Percentiles rank a stretch among this genome's conserved stretches.
Conservation (phyloP, 108 stramenopile species). For the Nannochloropsis salina region DNA sequence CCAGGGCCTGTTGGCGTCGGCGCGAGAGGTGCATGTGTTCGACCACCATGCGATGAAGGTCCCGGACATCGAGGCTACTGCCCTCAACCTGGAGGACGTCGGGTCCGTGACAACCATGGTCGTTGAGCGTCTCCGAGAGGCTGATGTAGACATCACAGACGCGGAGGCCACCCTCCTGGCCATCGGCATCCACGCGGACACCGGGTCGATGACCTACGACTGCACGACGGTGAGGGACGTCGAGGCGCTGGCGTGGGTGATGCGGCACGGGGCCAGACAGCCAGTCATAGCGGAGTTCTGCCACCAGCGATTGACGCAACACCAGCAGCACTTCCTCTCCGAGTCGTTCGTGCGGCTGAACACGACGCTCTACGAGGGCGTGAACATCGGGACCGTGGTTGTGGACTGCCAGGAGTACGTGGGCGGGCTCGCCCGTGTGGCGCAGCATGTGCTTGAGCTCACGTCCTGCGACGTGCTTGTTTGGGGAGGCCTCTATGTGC, state of each 20-base stretch:
- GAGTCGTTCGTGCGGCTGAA: conserved; percentile 71
- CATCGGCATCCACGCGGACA: conserved; percentile 85
- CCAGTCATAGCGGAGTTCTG: conserved; percentile 76
- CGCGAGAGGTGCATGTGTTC: conserved; percentile 72
- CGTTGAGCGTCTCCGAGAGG: conserved; percentile 64
- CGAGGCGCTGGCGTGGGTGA: conserved; percentile 74
- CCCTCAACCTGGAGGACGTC: conserved; percentile 67
- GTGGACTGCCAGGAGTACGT: conserved; percentile 75
- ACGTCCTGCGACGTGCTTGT: conserved; percentile 78
- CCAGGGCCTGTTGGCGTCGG: conserved; percentile 62
- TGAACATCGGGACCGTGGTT: conserved; percentile 40
- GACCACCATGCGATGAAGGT: conserved; percentile 85
- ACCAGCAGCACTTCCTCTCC: conserved; percentile 76
- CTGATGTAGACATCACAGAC: conserved; percentile 60
- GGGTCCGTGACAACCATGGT: conserved; percentile 79
- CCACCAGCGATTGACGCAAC: conserved; percentile 59
- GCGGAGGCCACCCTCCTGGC: conserved; percentile 83
- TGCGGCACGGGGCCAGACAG: conserved; percentile 79
- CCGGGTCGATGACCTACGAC: conserved; percentile 83
- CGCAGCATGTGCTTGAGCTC: conserved; percentile 79
- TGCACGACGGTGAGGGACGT: conserved; percentile 85
- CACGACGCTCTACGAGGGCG: conserved; percentile 33
- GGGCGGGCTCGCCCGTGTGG: conserved; percentile 79
- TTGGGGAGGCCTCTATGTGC: conserved; percentile 66
- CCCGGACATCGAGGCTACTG: conserved; percentile 70